Conservation (phyloP, 495 filamentous ascomycete genomes). For the Aspergillus heteromorphus region DNA sequence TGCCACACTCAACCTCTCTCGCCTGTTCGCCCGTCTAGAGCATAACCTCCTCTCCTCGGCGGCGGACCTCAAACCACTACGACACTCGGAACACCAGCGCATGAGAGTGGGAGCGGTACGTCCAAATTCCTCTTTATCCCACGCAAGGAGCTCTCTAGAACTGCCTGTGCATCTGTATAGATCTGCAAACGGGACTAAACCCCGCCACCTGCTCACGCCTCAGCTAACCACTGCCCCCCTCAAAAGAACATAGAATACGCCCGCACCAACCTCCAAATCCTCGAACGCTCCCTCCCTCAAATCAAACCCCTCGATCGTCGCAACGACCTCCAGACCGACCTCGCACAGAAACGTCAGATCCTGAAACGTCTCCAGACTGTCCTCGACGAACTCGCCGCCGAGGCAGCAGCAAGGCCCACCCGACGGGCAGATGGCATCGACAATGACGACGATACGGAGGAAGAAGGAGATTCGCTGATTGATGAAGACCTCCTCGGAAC, state of each 20-base stretch:
- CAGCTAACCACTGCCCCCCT: conserved; percentile 5
- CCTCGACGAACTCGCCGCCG: conserved; percentile 42
- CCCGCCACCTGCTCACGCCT: not conserved
- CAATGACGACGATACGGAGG: conserved; percentile 23
- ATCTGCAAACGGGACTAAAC: not conserved
- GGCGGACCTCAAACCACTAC: conserved; percentile 53
- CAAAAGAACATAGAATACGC: conserved; percentile 81
- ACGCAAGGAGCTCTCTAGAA: not conserved
- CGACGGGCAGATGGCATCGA: not conserved
- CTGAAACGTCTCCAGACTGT: conserved; percentile 59
- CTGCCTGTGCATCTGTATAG: not conserved
- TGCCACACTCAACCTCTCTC: conserved; percentile 55
- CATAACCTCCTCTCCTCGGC: conserved; percentile 64
- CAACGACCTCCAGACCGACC: conserved; percentile 60
- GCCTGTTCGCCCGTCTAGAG: conserved; percentile 72
- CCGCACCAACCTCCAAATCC: conserved; percentile 62
- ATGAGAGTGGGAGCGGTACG: conserved; percentile 60
- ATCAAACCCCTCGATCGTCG: conserved; percentile 61
- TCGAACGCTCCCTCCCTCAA: conserved; percentile 66
- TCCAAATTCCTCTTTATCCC: conserved; percentile 4
- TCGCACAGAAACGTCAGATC: conserved; percentile 58
- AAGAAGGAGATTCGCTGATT: conserved; percentile 23
- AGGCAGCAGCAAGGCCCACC: conserved; percentile 13
- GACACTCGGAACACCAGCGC: conserved; percentile 63
- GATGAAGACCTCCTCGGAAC: conserved; percentile 35